Base-by-base conservation (phyloP, 1,139 yeast species). In the Suhomyces bolitotheri region DNA sequence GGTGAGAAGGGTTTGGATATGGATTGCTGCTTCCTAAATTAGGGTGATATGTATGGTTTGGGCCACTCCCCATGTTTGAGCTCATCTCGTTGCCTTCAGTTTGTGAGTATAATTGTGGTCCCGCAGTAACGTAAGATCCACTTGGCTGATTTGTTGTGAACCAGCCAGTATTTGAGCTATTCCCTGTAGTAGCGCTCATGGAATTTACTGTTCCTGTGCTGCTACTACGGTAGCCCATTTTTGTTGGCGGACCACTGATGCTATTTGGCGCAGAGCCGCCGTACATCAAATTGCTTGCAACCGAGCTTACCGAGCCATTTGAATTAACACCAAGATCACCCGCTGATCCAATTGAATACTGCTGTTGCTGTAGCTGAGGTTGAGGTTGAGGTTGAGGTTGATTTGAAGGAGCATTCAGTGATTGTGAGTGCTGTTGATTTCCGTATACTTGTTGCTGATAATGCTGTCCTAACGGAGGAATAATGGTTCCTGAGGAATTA, bases 251-350 rank as follows among this genome's bases (percentile, higher is more conserved):
- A 5, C 42, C 38, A 20, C 42, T 36, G 22, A 39, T 33, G 17
- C 42, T 39, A 22, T 39, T 39, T 10, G 34, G 29, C n/a, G 33
- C 17, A 5, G 40, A 36, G 7, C 25, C 26, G 5, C 33, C 34
- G 13, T 27, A 35, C 8, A 21, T 12, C n/a, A 36, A 27, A 10
- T 22, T 35, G 21, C 41, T 39, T 10, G 33, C 33, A 12, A 30
- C 24, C 2, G 45, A 42, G 16, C 43, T 42, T 10, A 42, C 22
- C 5, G 45, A 42, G 7, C 45, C 31, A 29, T 33, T 39, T 13
- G 45, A 36, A 8, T 31, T 36, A 5, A 39, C 44, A 15, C 40
- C 21, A 15, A 34, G 22, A 5, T 40, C 39, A 43, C 17, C 39
- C 45, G 9, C 32, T 34, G 43, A 37, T 3, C 43, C 38, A 14